Percentiles rank a stretch among this genome's conserved stretches.
Evolutionary conservation across 2,329 filamentous ascomycete genomes (phyloP).

Genomic region (Zymoseptoria tritici): DNA sequence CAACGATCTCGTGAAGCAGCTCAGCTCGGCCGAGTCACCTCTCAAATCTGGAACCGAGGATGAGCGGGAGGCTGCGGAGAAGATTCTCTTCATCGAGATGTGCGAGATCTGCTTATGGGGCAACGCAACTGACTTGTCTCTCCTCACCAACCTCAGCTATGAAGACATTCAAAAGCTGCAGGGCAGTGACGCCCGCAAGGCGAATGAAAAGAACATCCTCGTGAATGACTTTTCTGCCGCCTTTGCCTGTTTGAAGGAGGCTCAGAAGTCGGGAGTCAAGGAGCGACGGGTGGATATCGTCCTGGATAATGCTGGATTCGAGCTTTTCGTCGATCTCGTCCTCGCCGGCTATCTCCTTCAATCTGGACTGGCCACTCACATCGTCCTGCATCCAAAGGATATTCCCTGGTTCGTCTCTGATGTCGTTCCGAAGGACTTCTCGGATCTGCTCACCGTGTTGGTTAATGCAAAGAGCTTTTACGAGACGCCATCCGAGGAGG

Average conservation of each 20-base stretch:
- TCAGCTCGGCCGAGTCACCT: conserved; percentile 47
- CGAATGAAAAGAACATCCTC: conserved; percentile 83
- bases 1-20: conserved; percentile 61
- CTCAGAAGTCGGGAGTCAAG: conserved; percentile 52
- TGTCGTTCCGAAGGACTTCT: conserved; percentile 79
- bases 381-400: conserved; percentile 86
- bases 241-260: conserved; percentile 60
- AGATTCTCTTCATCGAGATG: conserved; percentile 81
- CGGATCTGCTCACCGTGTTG: conserved; percentile 72
- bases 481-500: conserved; percentile 62
- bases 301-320: conserved; percentile 94
- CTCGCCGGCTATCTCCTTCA: conserved; percentile 84
- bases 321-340: conserved; percentile 90
- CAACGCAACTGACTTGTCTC: conserved; percentile 88
- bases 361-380: conserved; percentile 72
- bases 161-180: conserved; percentile 97
- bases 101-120: conserved; percentile 96
- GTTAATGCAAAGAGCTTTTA: conserved; percentile 72
- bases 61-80: conserved; percentile 60
- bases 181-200: conserved; percentile 77
- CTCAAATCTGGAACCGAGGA: conserved; percentile 39
- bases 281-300: conserved; percentile 85
- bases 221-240: conserved; percentile 73
- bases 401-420: conserved; percentile 99
- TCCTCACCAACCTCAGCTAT: conserved; percentile 82